Base-by-base conservation (phyloP, 1,139 yeast species). In the Sugiyamaella paludigena region DNA sequence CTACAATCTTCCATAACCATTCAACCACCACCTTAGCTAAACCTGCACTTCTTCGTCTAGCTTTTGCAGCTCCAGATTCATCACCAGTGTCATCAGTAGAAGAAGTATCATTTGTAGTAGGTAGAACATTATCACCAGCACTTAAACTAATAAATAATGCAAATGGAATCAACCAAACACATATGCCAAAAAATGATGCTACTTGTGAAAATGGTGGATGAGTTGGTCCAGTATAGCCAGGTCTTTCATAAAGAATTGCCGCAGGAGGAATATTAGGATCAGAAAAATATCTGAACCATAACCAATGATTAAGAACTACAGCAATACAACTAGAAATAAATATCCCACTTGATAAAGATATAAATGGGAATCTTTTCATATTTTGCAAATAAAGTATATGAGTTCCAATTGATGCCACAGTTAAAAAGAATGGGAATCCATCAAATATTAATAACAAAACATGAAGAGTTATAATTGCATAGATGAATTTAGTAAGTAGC, bases 101-200 rank as follows among this genome's bases (percentile, higher is more conserved):
- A 4, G 36, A 11, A 11, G 42, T 16, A 4, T 43, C 46, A 19
- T 45, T 31, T 30, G 59, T 55, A 19, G 60, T 74, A 33, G 98
- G 98, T 45, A 92, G 75, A 27, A 86, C 80, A 62, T 88, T 86
- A 61, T 94, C 99, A 54, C 88, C 87, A 6, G 98, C 98, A 64
- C 95, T 86, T 53, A 92, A 75, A 45, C 96, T 85, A 27, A 94
- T 92, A 68, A 94, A 91, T 54, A 94, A 74, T 2, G 96, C 83
- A 68, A 92, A 89, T 30, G 99, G 99, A 38, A 92, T 79, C 53
- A 91, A 76, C 99, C 99, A 92, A 11, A 92, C 84, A 60, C 95
- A 84, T 38, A 92, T 72, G 1, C 97, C 98, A 63, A 94, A 89
- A 67, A 92, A 92, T 4, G 97, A 85, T 27, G 97, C 87, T 2